Evolutionary conservation across 2,329 filamentous ascomycete species (phyloP), one percentile per base, ranked within the genome.

Genomic region (Xylariaceae sp.): DNA sequence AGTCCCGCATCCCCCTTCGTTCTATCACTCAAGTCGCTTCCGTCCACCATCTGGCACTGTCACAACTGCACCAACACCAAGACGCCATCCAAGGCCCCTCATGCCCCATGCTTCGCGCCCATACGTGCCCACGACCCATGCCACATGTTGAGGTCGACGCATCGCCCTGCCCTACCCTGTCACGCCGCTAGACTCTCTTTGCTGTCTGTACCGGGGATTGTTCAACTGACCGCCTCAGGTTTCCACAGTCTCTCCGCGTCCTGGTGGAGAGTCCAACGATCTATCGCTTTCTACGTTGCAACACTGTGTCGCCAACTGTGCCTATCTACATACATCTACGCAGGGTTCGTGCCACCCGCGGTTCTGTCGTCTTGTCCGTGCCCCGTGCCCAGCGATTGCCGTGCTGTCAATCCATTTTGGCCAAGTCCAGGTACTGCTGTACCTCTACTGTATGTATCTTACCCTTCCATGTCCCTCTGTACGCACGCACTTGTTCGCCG

Each of bases 161-260:
- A n/a, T 11, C 22, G 11, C 22, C 22, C 22, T 26, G 22, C 22
- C 22, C 11, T 11, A 26, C 6, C 22, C 22, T 11, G 6, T 6
- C 22, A 26, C 22, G 22, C 37, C n/a, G 26, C 38, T 45, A 39
- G 37, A 42, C 40, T 42, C 44, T 39, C 43, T 49, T 47, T 43
- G 40, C 48, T 49, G n/a, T n/a, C n/a, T 26, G 22, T 26, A 26
- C 22, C 22, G 11, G 22, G 22, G 22, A 43, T 45, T 49, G 49
- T 50, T 38, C 41, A 50, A 57, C 54, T 58, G 56, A 59, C 55
- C 55, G 57, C 57, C 42, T 57, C 47, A 47, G 42, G 37, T 51
- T 54, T 45, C 43, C 45, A 46, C 47, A 44, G 45, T 40, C 43
- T 35, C 40, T 19, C 37, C 39, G 44, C n/a, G 30, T 40, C 43